Evolutionary conservation across 805 yeast species (phyloP).

Genomic region (Teunomyces atbi): DNA sequence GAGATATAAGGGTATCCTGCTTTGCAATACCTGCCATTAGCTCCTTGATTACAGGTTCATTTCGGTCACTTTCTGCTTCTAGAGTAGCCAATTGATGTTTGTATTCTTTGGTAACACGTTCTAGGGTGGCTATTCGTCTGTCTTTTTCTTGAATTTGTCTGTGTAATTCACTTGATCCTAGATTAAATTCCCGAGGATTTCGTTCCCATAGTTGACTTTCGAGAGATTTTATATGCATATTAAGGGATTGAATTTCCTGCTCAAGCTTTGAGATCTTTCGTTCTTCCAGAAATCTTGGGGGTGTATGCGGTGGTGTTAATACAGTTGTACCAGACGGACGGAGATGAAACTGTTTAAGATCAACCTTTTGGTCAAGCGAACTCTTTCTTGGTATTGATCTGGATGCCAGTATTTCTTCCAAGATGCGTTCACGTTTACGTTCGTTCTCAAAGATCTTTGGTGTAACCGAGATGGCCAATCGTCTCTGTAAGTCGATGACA

Average conservation of each 20-base stretch:
- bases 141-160: slow-evolving; percentile 4
- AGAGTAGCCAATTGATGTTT: slow-evolving; percentile 5
- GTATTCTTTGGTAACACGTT: slow-evolving; percentile 7
- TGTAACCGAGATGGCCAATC: not conserved
- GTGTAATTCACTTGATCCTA: slow-evolving; percentile 3
- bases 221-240: slow-evolving; percentile 14
- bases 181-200: not conserved
- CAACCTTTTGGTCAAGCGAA: not conserved
- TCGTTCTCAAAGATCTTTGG: slow-evolving; percentile 2
- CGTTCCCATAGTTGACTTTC: slow-evolving; percentile 17
- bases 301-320: slow-evolving; percentile 6
- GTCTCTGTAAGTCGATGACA: slow-evolving; percentile 6
- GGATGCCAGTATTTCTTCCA: not conserved
- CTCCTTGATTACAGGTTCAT: slow-evolving; percentile 12
- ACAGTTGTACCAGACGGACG: not conserved
- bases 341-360: slow-evolving; percentile 1
- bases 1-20: slow-evolving; percentile 22
- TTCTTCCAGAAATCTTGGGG: slow-evolving; percentile 11
- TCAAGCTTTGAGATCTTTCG: slow-evolving; percentile 13
- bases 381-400: not conserved
- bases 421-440: slow-evolving; percentile 2
- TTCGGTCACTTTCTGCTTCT: slow-evolving; percentile 10
- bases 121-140: slow-evolving; percentile 5
- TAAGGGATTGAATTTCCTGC: slow-evolving; percentile 14
- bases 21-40: slow-evolving; percentile 15